Evolutionary conservation across 768 basidiomycete species (phyloP), one percentile per base, ranked within the genome.

Genomic region (Filobasidium floriforme): DNA sequence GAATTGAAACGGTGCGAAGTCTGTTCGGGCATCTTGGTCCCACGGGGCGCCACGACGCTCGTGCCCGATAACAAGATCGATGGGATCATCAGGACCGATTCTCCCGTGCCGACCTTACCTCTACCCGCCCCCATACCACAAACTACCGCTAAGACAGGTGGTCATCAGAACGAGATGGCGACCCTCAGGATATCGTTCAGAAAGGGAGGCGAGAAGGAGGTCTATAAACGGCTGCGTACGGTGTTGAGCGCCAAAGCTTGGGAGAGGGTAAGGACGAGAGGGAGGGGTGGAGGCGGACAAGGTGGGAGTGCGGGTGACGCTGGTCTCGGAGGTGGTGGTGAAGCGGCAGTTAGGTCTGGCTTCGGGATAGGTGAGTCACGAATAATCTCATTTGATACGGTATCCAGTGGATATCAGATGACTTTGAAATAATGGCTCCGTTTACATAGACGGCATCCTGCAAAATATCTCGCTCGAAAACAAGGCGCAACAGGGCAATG

Each of bases 151-250:
- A 52, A 12, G 41, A 40, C 51, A 46, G 62, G 32, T 37, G 43
- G n/a, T n/a, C n/a, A 59, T 44, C 61, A 43, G 66, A 51, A 61
- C 7, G 19, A 61, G 49, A 60, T 63, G 22, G 70, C 73, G 28
- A 65, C 87, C 65, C 84, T 96, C 59, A 88, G 89, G 70, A 75
- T 99, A 63, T 92, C 90, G 77, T 97, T 99, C 77, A 83, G 94
- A 51, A 89, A 86, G 75, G 92, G 93, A 2, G 93, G 93, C 0
- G 92, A 89, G 75, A 88, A 88, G 77, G 71, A 83, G 0, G 88
- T 91, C 70, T 97, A 99, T 77, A 81, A 84, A 19, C 82, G 84
- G 12, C 81, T 97, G 43, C 90, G 88, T 77, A 82, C 84, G 22
- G 84, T 86, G 52, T 74, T 94, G 59, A 82, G 85, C 68, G 81